phyloP scores from a whole-genome alignment of 2,329 filamentous ascomycete species.

The Colletotrichum sansevieriae region DNA sequence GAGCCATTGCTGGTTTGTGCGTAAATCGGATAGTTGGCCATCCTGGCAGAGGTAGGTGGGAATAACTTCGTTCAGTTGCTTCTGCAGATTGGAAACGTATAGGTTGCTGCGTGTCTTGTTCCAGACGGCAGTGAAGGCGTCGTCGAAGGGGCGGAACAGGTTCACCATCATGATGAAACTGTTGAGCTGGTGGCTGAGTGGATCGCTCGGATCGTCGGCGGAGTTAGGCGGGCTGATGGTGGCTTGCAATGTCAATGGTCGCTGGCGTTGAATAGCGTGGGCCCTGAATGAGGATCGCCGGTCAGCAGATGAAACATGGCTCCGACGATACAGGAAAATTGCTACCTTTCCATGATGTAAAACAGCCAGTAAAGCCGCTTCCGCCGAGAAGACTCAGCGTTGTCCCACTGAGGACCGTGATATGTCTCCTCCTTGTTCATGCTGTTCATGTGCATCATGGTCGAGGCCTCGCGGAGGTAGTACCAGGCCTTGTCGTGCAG shows the following conservation, averaged over 20 bases:
- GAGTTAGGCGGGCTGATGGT: constrained; percentile 75
- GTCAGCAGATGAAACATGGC: constrained; percentile 31
- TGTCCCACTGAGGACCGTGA: constrained; percentile 61
- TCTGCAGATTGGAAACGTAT: constrained; percentile 71
- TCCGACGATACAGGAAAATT: background rate
- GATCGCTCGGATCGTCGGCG: constrained; percentile 71
- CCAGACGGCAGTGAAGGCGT: constrained; percentile 74
- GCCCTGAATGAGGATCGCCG: constrained; percentile 57
- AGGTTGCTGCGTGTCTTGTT: constrained; percentile 73
- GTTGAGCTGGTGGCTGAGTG: constrained; percentile 64
- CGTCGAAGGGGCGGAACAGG: constrained; percentile 76
- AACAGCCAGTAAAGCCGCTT: constrained; percentile 81
- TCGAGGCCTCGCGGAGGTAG: constrained; percentile 81
- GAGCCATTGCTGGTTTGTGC: constrained; percentile 74
- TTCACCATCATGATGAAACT: constrained; percentile 72
- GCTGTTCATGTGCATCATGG: constrained; percentile 71
- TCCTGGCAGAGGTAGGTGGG: constrained; percentile 67
- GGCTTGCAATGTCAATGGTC: constrained; percentile 77
- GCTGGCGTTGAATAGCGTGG: constrained; percentile 78
- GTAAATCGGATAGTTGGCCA: constrained; percentile 66
- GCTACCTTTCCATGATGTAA: constrained; percentile 77
- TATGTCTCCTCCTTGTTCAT: constrained; percentile 76
- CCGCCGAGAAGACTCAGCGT: constrained; percentile 71
- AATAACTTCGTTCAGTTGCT: constrained; percentile 70
- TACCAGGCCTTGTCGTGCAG: constrained; percentile 84